These are phyloP conservation scores for Ajuga reptans DNA, from an alignment of 305 asterid genomes.

Conservation along the genomic window DNA sequence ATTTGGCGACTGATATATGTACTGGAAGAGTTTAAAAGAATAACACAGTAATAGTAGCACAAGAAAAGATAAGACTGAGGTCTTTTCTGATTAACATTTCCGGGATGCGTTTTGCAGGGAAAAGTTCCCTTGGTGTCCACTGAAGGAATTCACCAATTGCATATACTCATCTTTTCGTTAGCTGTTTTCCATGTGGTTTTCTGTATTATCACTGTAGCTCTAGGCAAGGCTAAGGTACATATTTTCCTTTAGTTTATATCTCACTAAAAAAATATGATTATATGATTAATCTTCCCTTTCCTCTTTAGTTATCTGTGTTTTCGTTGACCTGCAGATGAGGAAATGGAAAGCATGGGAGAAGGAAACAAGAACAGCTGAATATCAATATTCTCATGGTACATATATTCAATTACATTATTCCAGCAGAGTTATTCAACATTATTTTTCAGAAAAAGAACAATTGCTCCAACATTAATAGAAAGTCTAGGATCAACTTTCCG, in stretches of 20 bases:
- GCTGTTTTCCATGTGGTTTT: slow-evolving; percentile 44
- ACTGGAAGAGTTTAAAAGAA: background rate
- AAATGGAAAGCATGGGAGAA: slow-evolving; percentile 58
- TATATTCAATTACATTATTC: background rate
- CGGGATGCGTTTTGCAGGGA: slow-evolving; percentile 28
- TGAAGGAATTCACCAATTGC: slow-evolving; percentile 47
- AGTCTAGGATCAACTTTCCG: background rate
- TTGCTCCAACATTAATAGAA: background rate
- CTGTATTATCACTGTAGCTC: slow-evolving; percentile 37
- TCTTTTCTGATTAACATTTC: background rate
- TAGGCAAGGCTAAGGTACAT: slow-evolving; percentile 43
- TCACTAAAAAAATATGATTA: background rate
- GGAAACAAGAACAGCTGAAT: slow-evolving; percentile 45
- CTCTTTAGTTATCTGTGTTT: background rate
- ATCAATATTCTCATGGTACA: slow-evolving; percentile 41
- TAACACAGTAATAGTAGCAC: background rate
- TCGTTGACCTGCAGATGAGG: slow-evolving; percentile 35
- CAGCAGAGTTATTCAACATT: background rate
- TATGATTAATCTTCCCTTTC: background rate
- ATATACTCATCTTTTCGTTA: slow-evolving; percentile 49
- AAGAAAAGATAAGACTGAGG: background rate
- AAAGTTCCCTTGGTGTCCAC: slow-evolving; percentile 38
- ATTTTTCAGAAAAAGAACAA: background rate
- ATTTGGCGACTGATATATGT: background rate
- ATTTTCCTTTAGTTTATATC: background rate